phyloP scores from a whole-genome alignment of 2,329 filamentous ascomycete genomes.

The Fusarium staphyleae region DNA sequence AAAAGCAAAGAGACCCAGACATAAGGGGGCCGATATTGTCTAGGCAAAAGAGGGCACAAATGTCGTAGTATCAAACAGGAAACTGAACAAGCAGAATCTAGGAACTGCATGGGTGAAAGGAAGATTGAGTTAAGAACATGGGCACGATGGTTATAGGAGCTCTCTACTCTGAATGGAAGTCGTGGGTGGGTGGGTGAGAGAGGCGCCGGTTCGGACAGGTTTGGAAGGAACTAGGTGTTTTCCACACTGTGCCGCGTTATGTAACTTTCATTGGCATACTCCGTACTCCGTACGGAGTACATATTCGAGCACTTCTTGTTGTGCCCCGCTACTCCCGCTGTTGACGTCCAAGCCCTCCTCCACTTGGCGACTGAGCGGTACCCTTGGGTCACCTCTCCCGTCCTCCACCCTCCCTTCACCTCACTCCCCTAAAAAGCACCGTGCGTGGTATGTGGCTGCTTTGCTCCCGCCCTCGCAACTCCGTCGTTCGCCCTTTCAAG shows the following conservation, averaged over 20 bases:
- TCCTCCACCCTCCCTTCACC: conserved; percentile 31
- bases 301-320: conserved; percentile 7
- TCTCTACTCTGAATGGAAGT: conserved; percentile 9
- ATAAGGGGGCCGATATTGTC: not conserved
- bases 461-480: conserved; percentile 30
- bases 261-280: conserved; percentile 24
- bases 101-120: conserved; percentile 3
- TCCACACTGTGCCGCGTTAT: conserved; percentile 26
- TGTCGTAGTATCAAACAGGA: too few relatives aligned
- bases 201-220: not conserved
- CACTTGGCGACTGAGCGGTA: conserved; percentile 5
- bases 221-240: not conserved
- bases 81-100: too few relatives aligned
- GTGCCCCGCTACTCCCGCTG: conserved; percentile 26
- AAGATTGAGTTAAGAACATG: conserved; percentile 27
- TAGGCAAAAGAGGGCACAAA: conserved; percentile 12
- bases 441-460: conserved; percentile 42
- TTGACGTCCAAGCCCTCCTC: conserved; percentile 24
- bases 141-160: conserved; percentile 20
- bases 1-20: conserved; percentile 27
- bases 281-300: too few relatives aligned
- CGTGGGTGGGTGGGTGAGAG: conserved; percentile 13
- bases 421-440: conserved; percentile 36
- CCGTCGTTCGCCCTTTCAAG: conserved; percentile 31
- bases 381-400: conserved; percentile 16